Conservation (phyloP, 257 asterid species). For the Eucommia ulmoides region DNA sequence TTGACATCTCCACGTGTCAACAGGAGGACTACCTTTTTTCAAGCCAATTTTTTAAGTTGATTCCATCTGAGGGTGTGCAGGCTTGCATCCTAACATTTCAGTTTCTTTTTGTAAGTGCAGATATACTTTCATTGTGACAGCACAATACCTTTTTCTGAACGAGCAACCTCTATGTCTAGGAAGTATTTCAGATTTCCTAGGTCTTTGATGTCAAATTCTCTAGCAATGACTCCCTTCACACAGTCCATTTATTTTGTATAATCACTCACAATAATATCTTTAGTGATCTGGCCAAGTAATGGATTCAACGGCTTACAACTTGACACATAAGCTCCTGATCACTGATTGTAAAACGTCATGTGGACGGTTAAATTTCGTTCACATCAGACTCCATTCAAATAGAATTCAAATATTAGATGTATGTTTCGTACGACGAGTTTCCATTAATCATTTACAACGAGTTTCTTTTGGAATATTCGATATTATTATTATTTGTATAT, state of each 20-base stretch:
- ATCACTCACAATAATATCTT: background rate
- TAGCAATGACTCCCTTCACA: background rate
- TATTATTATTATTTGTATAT: too few species aligned
- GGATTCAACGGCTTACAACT: too few species aligned
- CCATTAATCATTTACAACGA: too few species aligned
- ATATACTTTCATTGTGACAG: background rate
- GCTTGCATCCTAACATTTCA: background rate
- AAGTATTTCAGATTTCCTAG: background rate
- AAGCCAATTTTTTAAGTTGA: background rate
- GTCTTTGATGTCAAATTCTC: background rate
- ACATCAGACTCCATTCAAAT: too few species aligned
- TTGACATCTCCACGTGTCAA: background rate
- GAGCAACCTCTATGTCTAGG: background rate
- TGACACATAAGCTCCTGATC: too few species aligned
- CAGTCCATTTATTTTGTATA: background rate
- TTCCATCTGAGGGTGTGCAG: background rate
- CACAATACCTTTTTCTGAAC: background rate
- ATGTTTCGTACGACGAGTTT: constrained; percentile 3
- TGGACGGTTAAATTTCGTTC: too few species aligned
- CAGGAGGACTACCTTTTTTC: background rate
- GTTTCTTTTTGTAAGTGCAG: background rate
- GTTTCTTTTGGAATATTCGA: too few species aligned
- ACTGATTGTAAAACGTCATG: too few species aligned
- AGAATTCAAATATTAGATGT: too few species aligned
- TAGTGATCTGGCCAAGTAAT: too few species aligned